phyloP scores from a whole-genome alignment of 2,329 filamentous ascomycete genomes.

The Pseudogymnoascus sp. region DNA sequence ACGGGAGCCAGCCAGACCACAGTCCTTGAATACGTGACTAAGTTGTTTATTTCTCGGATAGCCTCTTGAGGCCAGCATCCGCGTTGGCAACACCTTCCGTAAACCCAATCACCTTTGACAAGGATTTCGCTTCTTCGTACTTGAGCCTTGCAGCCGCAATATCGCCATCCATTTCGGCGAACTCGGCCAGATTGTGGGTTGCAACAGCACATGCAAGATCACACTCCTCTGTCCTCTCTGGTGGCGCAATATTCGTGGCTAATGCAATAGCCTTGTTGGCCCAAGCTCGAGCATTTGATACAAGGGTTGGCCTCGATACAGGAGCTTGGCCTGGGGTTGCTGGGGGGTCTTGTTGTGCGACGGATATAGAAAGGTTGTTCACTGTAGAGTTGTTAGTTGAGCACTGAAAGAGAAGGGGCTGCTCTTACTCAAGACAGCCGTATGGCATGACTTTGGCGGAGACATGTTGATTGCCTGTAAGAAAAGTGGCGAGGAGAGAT shows the following conservation, averaged over 20 bases:
- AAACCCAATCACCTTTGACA: slow-evolving; percentile 51
- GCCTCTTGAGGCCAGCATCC: slow-evolving; percentile 40
- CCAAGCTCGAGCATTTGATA: slow-evolving; percentile 70
- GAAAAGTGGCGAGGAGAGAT: slow-evolving; percentile 78
- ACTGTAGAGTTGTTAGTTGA: slow-evolving; percentile 37
- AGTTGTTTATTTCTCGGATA: slow-evolving; percentile 3
- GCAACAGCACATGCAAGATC: slow-evolving; percentile 77
- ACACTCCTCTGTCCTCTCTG: slow-evolving; percentile 68
- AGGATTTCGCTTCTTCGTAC: slow-evolving; percentile 60
- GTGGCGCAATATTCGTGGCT: slow-evolving; percentile 56
- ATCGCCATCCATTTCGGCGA: slow-evolving; percentile 68
- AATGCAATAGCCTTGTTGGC: slow-evolving; percentile 67
- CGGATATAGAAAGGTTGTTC: slow-evolving; percentile 72
- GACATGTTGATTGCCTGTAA: slow-evolving; percentile 73
- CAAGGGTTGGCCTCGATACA: slow-evolving; percentile 51
- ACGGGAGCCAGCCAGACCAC: neutral
- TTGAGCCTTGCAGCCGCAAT: slow-evolving; percentile 55
- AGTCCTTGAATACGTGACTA: neutral
- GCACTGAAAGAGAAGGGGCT: neutral
- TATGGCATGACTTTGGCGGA: slow-evolving; percentile 61
- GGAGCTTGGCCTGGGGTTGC: slow-evolving; percentile 32
- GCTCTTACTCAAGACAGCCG: slow-evolving; percentile 64
- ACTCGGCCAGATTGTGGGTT: slow-evolving; percentile 79
- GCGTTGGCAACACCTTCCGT: slow-evolving; percentile 46
- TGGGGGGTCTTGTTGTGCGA: slow-evolving; percentile 46